Percentiles rank a stretch among this genome's conserved stretches.
These are phyloP conservation scores for Colletotrichum sp. DNA, from an alignment of 2,329 filamentous ascomycete species.

Conservation along the genomic window DNA sequence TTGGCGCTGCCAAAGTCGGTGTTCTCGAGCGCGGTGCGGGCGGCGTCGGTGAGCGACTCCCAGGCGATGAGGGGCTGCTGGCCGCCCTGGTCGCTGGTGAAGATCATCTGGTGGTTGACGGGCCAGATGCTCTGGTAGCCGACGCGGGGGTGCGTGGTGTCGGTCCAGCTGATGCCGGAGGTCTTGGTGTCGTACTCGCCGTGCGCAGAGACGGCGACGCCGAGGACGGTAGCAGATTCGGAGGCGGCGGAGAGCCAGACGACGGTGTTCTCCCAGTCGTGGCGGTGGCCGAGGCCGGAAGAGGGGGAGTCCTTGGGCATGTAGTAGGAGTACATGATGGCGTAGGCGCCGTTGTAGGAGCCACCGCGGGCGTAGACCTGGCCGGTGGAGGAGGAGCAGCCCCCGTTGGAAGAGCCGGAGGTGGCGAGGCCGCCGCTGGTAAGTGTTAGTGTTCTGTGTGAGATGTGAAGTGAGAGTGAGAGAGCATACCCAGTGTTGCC, in stretches of 20 bases:
- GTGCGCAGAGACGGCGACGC: conserved; percentile 35
- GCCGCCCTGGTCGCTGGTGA: conserved; percentile 36
- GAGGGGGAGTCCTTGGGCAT: conserved; percentile 46
- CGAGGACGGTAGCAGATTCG: conserved; percentile 31
- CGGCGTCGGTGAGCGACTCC: conserved; percentile 38
- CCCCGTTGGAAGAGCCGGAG: conserved; percentile 28
- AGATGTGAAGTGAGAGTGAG: neutral
- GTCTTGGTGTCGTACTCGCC: conserved; percentile 31
- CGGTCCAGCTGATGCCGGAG: conserved; percentile 26
- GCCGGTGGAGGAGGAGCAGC: conserved; percentile 31
- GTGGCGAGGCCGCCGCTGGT: conserved; percentile 31
- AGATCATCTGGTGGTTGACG: conserved; percentile 38
- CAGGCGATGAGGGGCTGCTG: conserved; percentile 44
- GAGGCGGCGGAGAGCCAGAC: conserved; percentile 34
- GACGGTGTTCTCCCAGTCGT: conserved; percentile 40
- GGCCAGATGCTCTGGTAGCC: conserved; percentile 34
- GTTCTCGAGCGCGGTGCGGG: conserved; percentile 34
- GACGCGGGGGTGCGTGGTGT: conserved; percentile 30
- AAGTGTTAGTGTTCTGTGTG: neutral
- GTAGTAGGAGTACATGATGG: conserved; percentile 40
- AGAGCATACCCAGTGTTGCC: conserved; percentile 61
- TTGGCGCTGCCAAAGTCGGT: conserved; percentile 44
- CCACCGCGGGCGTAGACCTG: conserved; percentile 37
- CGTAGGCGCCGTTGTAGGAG: conserved; percentile 29
- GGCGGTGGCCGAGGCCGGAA: conserved; percentile 36